Base-by-base conservation (phyloP, 441 rosid species). In the Gossypium davidsonii region DNA sequence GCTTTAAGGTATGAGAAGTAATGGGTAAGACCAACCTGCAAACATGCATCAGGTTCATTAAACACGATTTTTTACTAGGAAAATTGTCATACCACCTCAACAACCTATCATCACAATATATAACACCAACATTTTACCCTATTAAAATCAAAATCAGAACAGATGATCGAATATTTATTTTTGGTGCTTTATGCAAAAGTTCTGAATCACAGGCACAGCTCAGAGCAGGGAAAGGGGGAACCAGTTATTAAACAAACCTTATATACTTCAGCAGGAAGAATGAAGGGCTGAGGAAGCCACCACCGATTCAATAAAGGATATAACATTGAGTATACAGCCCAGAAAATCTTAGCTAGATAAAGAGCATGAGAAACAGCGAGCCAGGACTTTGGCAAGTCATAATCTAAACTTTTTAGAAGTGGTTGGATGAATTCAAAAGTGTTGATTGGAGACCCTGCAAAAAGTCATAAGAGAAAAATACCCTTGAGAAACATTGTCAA, bases 251-350 rank as follows among this genome's bases (percentile, higher is more conserved):
- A 52, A 74, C 81, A 56, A 66, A 90, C 99, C 97, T 92, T 92
- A 75, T 90, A 86, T 37, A 95, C 97, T 87, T 92, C 98, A 46
- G 96, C 90, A 4, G 99, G 99, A 83, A 95, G 94, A 68, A 91
- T 78, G 21, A 89, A 46, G 3, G 98, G 99, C 73, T 85, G 89
- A 39, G 97, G 99, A 86, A 92, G 86, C 99, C 98, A 95, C 88
- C 89, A 39, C 48, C 58, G 70, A 57, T 92, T 84, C 83, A 95
- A 84, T 89, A 91, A 92, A 46, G 97, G 65, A 59, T 59, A 59
- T 14, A 59, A 59, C 39, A 59, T 59, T 6, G 42, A 14, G 18
- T 59, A 59, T 59, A 26, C 39, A 26, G 75, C 84, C 75, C 81
- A 85, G 73, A 88, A 82, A 74, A 91, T 60, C 79, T 74, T 92